Evolutionary conservation across 148 eudicot genomes (phyloP), one percentile per base, ranked within the genome.

Genomic region (Vaccinium myrtillus): DNA sequence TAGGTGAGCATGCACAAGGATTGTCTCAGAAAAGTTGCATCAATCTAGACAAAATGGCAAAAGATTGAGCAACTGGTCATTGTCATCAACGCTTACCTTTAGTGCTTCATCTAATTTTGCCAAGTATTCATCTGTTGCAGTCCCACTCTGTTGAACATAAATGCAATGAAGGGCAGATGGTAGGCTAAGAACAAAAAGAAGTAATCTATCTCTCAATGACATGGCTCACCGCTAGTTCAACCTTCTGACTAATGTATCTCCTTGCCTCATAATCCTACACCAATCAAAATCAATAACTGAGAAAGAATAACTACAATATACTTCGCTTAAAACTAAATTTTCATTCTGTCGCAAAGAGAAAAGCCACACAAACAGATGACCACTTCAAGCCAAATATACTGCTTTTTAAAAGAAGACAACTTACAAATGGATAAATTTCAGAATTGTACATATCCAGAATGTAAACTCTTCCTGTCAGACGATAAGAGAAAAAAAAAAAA

Each of bases 401-500:
- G 48, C 76, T 43, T 76, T 18, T 16, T 15, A 43, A 27, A 83
- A 80, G 78, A 70, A 80, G 83, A 80, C 0, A 77, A 89, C 99
- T 91, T 88, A 96, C 99, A 78, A 89, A 86, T 61, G 99, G 99
- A 89, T 96, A 96, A 82, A 94, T 94, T 21, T 90, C 89, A 78
- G 95, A 94, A 84, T 96, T 96, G 89, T 89, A 94, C 94, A 96
- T 92, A 83, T 96, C 99, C 78, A 96, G 94, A 84, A 93, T 94
- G 89, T 96, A 96, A 59, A 96, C 97, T 89, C 98, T 92, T 73
- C 92, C 99, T 96, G 92, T 83, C 82, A 82, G 78, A 61, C 2
- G 4, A 61, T 61, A 23, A 32, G 36, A 32, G 36, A 1, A 1
- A 1, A 61, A 61, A 61, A 61, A 61, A 7, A 25, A 21, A 61